Base-by-base conservation (phyloP, 2,329 filamentous ascomycete genomes). In the Geosmithia putterillii region DNA sequence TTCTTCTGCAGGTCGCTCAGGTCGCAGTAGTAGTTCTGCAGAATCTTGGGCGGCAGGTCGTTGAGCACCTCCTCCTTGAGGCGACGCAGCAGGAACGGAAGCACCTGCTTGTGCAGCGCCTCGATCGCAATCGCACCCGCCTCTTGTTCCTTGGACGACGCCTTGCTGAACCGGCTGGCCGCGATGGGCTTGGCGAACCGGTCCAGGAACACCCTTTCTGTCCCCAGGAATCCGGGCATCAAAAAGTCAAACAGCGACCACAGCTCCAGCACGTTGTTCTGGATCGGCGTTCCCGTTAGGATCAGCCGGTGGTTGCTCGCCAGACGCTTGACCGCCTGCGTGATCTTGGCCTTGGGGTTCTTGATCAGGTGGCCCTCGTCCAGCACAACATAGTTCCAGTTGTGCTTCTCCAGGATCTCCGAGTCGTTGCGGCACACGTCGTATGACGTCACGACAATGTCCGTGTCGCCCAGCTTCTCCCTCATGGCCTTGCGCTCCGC, bases 11-110 rank as follows among this genome's bases (percentile, higher is more conserved):
- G 69, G 45, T 98, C 92, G 54, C 87, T 95, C 17, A 95, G 80
- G 56, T 98, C 92, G 61, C 92, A 98, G 66, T 98, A 98, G 67
- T 98, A 98, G 62, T 98, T 98, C 60, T 98, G 92, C 42, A 98
- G 69, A 54, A 98, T 98, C 78, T 98, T 98, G 7, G 92, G 92
- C 2, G 92, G 92, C 8, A 98, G 70, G 55, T 98, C 92, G 52
- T 98, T 86, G 46, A 98, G 71, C 17, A 98, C 92, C 61, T 98
- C 92, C 64, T 98, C 92, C 65, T 98, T 98, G 52, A 98, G 74
- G 54, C 92, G 89, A 47, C 92, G 86, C 35, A 98, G 76, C 48
- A 98, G 71, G 80, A 98, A 98, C 1, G 92, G 92, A 28, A 98
- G 69, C 2, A 98, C 94, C 58, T 98, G 92, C 61, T 98, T 98